These are phyloP conservation scores for Serendipita sp. DNA, from an alignment of 768 basidiomycete species.

Conservation along the genomic window DNA sequence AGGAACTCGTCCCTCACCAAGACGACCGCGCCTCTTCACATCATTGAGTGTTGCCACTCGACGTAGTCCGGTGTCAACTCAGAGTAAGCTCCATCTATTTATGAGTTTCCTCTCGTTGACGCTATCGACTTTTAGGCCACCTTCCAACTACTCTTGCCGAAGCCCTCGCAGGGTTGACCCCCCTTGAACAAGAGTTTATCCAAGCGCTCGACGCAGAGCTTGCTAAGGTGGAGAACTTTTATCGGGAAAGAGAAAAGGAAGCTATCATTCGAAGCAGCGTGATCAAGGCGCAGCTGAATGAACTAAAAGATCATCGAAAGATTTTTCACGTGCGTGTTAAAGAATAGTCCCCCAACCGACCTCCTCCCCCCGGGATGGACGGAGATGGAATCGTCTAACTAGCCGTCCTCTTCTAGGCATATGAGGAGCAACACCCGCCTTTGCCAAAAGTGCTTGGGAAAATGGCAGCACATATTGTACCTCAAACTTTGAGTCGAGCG, in stretches of 20 bases:
- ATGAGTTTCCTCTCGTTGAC: neutral
- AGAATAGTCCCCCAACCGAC: neutral
- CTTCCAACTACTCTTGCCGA: slow-evolving; percentile 18
- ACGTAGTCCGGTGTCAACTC: too few relatives aligned
- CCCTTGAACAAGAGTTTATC: slow-evolving; percentile 58
- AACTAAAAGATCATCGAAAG: slow-evolving; percentile 54
- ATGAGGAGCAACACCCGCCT: neutral
- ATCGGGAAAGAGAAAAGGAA: slow-evolving; percentile 49
- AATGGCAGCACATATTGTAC: neutral
- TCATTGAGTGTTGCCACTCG: neutral
- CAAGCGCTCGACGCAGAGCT: slow-evolving; percentile 61
- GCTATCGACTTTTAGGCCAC: neutral
- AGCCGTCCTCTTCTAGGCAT: neutral
- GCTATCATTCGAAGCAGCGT: slow-evolving; percentile 7
- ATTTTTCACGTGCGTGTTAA: slow-evolving; percentile 35
- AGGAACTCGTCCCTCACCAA: neutral
- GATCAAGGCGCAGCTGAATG: slow-evolving; percentile 54
- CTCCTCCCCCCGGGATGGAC: too few relatives aligned
- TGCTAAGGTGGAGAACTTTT: slow-evolving; percentile 77
- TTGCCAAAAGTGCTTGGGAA: neutral
- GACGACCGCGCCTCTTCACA: neutral
- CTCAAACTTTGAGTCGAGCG: neutral
- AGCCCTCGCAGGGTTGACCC: slow-evolving; percentile 36
- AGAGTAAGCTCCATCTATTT: too few relatives aligned
- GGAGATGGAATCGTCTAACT: too few relatives aligned